These are phyloP conservation scores for Orychophragmus violaceus DNA, from an alignment of 345 rosid genomes.

Conservation along the genomic window DNA sequence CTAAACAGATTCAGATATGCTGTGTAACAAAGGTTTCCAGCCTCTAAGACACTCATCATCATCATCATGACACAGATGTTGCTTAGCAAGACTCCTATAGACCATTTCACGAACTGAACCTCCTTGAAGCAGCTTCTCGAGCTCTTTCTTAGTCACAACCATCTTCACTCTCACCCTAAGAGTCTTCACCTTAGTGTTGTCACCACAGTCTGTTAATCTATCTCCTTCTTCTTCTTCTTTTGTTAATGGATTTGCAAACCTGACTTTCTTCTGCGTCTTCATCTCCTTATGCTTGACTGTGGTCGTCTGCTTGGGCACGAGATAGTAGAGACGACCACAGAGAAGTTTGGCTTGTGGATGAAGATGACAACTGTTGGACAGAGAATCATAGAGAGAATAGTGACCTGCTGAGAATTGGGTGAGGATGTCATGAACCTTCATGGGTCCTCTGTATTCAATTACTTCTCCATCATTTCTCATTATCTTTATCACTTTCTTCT, in stretches of 20 bases:
- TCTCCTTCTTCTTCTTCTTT: conserved; percentile 13
- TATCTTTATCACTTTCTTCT: conserved; percentile 49
- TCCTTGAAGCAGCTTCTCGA: conserved; percentile 57
- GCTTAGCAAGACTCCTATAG: conserved; percentile 40
- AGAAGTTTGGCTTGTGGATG: conserved; percentile 50
- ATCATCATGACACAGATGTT: conserved; percentile 17
- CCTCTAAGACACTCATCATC: conserved; percentile 17
- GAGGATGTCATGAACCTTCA: conserved; percentile 52
- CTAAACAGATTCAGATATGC: conserved; percentile 61
- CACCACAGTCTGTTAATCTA: not conserved
- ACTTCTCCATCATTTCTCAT: conserved; percentile 73
- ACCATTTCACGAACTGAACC: conserved; percentile 43
- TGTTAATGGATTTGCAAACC: conserved; percentile 50
- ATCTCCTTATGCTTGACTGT: conserved; percentile 8
- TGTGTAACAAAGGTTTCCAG: conserved; percentile 61
- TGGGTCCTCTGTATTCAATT: conserved; percentile 60
- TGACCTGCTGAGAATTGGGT: conserved; percentile 62
- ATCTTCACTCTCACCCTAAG: conserved; percentile 59
- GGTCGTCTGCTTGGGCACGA: conserved; percentile 39
- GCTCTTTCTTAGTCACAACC: conserved; percentile 67
- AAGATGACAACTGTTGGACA: conserved; percentile 39
- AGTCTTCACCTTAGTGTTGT: conserved; percentile 16
- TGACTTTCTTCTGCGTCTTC: conserved; percentile 41
- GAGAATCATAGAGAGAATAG: conserved; percentile 47
- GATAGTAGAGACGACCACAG: conserved; percentile 54